A percentile compares a stretch with the other conserved stretches of the same genome.
Conservation (phyloP, 352 stramenopile genomes). For the Phytophthora vignae region DNA sequence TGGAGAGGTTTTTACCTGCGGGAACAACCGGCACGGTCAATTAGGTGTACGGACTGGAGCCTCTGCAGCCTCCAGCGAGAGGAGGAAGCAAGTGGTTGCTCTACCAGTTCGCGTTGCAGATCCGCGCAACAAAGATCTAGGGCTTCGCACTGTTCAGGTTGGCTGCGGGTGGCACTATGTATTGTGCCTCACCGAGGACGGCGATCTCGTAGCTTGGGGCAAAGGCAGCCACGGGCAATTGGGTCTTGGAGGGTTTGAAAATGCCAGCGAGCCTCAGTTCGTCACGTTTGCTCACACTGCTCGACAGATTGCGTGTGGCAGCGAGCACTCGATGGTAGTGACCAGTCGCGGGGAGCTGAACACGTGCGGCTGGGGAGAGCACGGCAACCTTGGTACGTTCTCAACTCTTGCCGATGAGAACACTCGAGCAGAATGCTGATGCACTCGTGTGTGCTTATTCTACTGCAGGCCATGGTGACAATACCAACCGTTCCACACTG, state of each 20-base stretch:
- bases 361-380: conserved; percentile 84
- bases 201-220: conserved; percentile 65
- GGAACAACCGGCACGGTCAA: conserved; percentile 83
- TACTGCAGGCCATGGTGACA: conserved; percentile 65
- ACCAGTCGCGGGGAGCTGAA: conserved; percentile 65
- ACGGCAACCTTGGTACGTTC: conserved; percentile 81
- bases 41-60: conserved; percentile 43
- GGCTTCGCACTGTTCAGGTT: conserved; percentile 46
- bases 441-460: too few species aligned
- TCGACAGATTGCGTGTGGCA: conserved; percentile 70
- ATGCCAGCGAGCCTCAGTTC: conserved; percentile 21
- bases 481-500: conserved; percentile 45
- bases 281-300: conserved; percentile 44
- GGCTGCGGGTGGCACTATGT: conserved; percentile 83
- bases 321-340: conserved; percentile 74
- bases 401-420: too few species aligned
- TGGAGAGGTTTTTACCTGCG: conserved; percentile 63
- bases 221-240: conserved; percentile 84
- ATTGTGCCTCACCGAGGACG: conserved; percentile 53
- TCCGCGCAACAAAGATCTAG: conserved; percentile 9
- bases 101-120: conserved; percentile 35
- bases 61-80: neutral
- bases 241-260: conserved; percentile 39
- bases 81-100: conserved; percentile 35
- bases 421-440: too few species aligned